Base-by-base conservation (phyloP, 495 filamentous ascomycete genomes). In the Cryomyces minteri region DNA sequence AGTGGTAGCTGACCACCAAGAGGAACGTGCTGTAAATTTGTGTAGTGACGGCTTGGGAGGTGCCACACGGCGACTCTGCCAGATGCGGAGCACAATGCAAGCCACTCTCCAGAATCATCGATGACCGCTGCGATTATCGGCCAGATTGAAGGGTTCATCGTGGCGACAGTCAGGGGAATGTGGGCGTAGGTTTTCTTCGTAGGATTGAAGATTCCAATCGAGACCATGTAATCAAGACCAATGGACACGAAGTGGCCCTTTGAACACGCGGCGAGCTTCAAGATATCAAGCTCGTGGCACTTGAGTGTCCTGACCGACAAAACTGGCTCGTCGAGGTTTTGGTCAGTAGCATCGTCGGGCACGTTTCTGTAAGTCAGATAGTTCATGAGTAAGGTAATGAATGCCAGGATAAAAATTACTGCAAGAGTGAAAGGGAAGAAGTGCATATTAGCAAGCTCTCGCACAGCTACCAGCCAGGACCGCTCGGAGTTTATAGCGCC, bases 231-330 rank as follows among this genome's bases (percentile, higher is more conserved):
- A 51, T 84, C 80, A 5, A 83, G 58, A 0, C 74, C 76, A 37
- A 82, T 65, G 5, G 77, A 79, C n/a, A 75, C 73, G 14, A 84
- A 54, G 34, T 76, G 61, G 5, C 79, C 78, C 36, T 66, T 67
- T 4, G 67, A 53, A 18, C 69, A 79, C 7, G 73, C 62, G 5
- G 65, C 56, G 41, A 85, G 61, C 55, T 72, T 67, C 39, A 71
- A 70, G 31, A 85, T 65, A 52, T 85, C 80, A 14, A 84, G 62
- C 5, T 57, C 53, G 55, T 85, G 80, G 2, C 72, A 73, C 31
- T 64, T 62, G n/a, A 83, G 55, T n/a, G 70, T 70, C 40, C 65
- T 66, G 31, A 77, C 64, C 8, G 68, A 71, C 10, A 85, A 58
- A n/a, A 71, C 47, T 3, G 69, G 63, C 8, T 60, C 57, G 7